Evolutionary conservation across 2,329 filamentous ascomycete genomes (phyloP), one percentile per base, ranked within the genome.

Genomic region (Neocatenulostroma microsporum): DNA sequence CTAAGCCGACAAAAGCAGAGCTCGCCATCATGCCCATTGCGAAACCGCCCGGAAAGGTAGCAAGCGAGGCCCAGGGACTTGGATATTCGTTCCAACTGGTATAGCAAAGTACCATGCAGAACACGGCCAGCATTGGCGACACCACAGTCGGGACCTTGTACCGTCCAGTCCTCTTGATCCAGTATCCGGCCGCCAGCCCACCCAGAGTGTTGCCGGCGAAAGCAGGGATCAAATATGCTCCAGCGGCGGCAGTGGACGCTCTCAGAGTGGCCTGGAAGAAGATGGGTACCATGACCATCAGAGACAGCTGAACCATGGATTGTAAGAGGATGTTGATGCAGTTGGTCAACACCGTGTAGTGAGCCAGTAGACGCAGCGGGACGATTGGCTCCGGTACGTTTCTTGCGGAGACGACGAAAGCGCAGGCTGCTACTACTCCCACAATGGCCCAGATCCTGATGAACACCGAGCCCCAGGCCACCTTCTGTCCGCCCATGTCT

Each of bases 161-260:
- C 1, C 66, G 64, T 0, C 78, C 78, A 0, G 76, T 81, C 14
- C 60, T 64, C 26, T 69, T 67, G 48, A 82, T 80, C 32, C 69
- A 63, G 0, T 63, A 49, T 0, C 81, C 80, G 0, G 77, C 69
- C 0, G 78, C 27, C 2, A 85, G 60, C 0, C 77, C 78, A 1
- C 79, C 80, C 1, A 76, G 41, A 0, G 80, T 74, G 47, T 85
- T 84, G 0, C 80, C 81, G 0, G 73, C 58, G 0, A 85, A 78
- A 0, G 80, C 76, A 0, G 81, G 81, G 26, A 84, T 68, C 0
- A 86, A 62, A 47, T 83, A 76, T 0, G 72, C 62, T 2, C 71
- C 71, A 1, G 80, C 77, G 2, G 64, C 60, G 0, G 78, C 76
- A 29, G 72, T 76, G 0, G 73, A 76, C 3, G 69, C 70, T 1